Evolutionary conservation across 2,329 filamentous ascomycete genomes (phyloP).

Genomic region (Ophiostoma novo-ulmi): DNA sequence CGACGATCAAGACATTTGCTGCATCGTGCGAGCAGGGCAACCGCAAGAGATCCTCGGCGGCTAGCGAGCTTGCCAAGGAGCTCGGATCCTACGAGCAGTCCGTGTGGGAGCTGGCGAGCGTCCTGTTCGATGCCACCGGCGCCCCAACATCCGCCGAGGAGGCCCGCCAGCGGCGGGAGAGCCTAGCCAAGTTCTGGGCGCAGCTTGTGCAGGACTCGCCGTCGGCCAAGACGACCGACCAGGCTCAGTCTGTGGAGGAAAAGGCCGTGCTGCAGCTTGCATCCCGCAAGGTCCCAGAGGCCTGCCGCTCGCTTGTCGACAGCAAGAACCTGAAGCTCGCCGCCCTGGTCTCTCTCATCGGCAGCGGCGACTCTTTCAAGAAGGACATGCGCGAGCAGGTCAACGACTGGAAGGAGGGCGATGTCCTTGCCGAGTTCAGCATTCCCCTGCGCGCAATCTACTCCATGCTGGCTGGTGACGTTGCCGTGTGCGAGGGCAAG

Average conservation of each 20-base stretch:
- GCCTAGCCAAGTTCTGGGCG: constrained; percentile 63
- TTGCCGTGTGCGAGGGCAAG: constrained; percentile 75
- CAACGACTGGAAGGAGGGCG: constrained; percentile 74
- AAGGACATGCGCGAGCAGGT: constrained; percentile 76
- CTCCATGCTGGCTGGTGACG: constrained; percentile 81
- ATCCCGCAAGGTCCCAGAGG: constrained; percentile 72
- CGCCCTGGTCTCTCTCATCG: constrained; percentile 59
- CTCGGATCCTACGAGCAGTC: constrained; percentile 57
- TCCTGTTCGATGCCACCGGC: constrained; percentile 73
- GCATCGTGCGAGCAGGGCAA: constrained; percentile 43
- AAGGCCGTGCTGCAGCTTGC: constrained; percentile 77
- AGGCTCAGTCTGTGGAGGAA: constrained; percentile 66
- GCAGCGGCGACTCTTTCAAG: constrained; percentile 62
- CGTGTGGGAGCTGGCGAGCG: constrained; percentile 79
- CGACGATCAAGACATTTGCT: constrained; percentile 41
- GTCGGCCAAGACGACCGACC: constrained; percentile 46
- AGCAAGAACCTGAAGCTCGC: constrained; percentile 59
- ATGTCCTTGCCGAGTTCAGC: constrained; percentile 80
- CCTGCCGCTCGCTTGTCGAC: constrained; percentile 71
- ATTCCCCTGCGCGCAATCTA: constrained; percentile 82
- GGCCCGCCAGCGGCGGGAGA: constrained; percentile 50
- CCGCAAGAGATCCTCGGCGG: constrained; percentile 30
- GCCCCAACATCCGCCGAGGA: constrained; percentile 37
- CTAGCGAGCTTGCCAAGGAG: constrained; percentile 35
- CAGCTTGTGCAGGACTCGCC: constrained; percentile 59